A percentile compares a stretch with the other conserved stretches of the same genome.
Evolutionary conservation across 1,284 basidiomycete species (phyloP).

Genomic region (Coniophora puteana): DNA sequence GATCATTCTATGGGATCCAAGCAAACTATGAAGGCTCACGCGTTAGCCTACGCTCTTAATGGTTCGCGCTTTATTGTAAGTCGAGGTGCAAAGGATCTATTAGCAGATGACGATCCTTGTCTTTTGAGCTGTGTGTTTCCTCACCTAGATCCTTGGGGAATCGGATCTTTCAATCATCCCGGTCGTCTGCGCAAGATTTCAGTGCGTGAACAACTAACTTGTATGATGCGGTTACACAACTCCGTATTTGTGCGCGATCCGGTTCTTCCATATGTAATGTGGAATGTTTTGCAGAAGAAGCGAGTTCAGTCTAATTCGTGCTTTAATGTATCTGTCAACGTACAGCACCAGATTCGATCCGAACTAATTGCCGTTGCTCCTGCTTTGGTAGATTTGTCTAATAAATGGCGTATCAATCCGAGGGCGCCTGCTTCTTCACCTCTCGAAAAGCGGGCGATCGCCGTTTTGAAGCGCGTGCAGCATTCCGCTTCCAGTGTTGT

Average conservation of each 20-base stretch:
- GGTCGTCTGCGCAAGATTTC: background rate
- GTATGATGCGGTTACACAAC: slow-evolving; percentile 3
- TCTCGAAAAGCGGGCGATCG: no score
- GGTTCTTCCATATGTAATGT: slow-evolving; percentile 12
- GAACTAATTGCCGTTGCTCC: background rate
- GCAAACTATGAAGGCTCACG: slow-evolving; percentile 8
- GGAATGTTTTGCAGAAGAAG: slow-evolving; percentile 11
- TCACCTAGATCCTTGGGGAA: slow-evolving; percentile 13
- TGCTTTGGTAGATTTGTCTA: background rate
- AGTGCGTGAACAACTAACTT: background rate
- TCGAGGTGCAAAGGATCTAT: slow-evolving; percentile 2
- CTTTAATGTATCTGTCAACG: no score
- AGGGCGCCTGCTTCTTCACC: no score
- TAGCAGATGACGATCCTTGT: slow-evolving; percentile 8
- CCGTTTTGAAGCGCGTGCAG: background rate
- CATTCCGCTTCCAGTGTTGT: no score
- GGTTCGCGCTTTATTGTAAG: slow-evolving; percentile 4
- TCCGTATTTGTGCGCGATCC: slow-evolving; percentile 1
- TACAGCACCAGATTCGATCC: no score
- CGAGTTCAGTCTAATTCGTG: no score
- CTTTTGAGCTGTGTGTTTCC: slow-evolving; percentile 10
- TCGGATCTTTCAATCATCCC: slow-evolving; percentile 6
- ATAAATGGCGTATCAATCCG: background rate
- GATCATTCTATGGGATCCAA: background rate
- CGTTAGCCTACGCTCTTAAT: slow-evolving; percentile 5